These are phyloP conservation scores for Leucocoprinus sp. DNA, from an alignment of 768 basidiomycete genomes.

Conservation along the genomic window DNA sequence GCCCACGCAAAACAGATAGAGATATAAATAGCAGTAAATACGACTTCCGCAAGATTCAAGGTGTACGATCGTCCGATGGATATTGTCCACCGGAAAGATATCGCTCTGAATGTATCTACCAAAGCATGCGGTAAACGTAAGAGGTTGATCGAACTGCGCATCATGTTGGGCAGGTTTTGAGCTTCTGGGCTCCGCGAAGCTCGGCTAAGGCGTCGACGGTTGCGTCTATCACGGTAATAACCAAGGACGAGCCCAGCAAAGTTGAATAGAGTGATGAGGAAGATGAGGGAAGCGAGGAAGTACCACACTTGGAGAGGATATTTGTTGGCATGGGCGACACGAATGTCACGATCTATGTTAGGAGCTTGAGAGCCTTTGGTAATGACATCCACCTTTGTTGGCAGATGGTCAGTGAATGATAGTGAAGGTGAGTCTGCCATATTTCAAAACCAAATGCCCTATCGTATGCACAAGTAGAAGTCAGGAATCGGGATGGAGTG, in stretches of 20 bases:
- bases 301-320: slow-evolving; percentile 38
- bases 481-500: background rate
- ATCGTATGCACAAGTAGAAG: background rate
- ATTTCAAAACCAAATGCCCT: background rate
- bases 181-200: too few relatives aligned
- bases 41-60: slow-evolving; percentile 33
- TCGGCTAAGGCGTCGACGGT: slow-evolving; percentile 1
- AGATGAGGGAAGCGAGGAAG: slow-evolving; percentile 33
- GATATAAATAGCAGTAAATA: slow-evolving; percentile 29
- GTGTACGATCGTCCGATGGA: slow-evolving; percentile 27
- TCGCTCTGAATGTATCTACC: slow-evolving; percentile 24
- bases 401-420: too few relatives aligned
- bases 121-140: slow-evolving; percentile 25
- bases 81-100: slow-evolving; percentile 30
- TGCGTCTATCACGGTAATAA: slow-evolving; percentile 13
- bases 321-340: background rate
- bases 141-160: slow-evolving; percentile 9
- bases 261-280: slow-evolving; percentile 28
- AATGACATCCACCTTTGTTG: background rate
- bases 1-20: slow-evolving; percentile 29
- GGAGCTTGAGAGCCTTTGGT: background rate
- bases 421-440: slow-evolving; percentile 16
- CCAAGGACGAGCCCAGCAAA: slow-evolving; percentile 19
- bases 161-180: too few relatives aligned
- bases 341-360: slow-evolving; percentile 1